Evolutionary conservation across 2,329 filamentous ascomycete genomes (phyloP), one percentile per base, ranked within the genome.

Genomic region (Pyrenophora tritici-repentis): DNA sequence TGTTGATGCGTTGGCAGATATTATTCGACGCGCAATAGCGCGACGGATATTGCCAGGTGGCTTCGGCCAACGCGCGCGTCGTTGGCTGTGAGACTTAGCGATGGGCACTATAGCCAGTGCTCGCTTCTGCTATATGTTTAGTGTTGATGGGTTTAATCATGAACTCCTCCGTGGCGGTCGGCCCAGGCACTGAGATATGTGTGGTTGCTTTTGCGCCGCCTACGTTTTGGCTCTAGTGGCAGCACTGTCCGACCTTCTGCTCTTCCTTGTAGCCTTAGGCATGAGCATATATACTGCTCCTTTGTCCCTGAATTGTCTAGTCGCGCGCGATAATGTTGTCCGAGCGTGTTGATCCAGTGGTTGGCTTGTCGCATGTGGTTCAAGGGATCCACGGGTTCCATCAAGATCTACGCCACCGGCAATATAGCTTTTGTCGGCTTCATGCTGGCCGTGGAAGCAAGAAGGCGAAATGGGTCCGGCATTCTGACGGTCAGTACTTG

Each of bases 21-120:
- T 40, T 45, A 49, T 31, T 46, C 44, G 38, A 38, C 34, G 53
- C 38, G 20, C 17, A 46, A 49, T 53, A 53, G 42, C 42, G 40
- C 33, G 14, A 31, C 45, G 33, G 2, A 35, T 49, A 49, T 53
- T 36, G 32, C 34, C 36, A 18, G 32, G 33, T 53, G 37, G 29
- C 24, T 17, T 41, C 39, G 35, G 29, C 45, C 41, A 50, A 29
- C 49, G 49, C 49, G 26, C 31, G 6, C 26, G 36, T 24, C 35
- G 42, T 42, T 46, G 49, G 42, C 20, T 34, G 39, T 33, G 37
- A 29, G 43, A 41, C 34, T 32, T 39, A 32, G 38, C 34, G 22
- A 34, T 22, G 38, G 31, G 49, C n/a, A 26, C 13, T 53, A 43
- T 44, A 16, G 40, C 16, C 40, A 53, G 26, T 18, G 18, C 40